A percentile compares a stretch with the other conserved stretches of the same genome.
phyloP scores from a whole-genome alignment of 352 stramenopile genomes.

The Pythium angustatum region DNA sequence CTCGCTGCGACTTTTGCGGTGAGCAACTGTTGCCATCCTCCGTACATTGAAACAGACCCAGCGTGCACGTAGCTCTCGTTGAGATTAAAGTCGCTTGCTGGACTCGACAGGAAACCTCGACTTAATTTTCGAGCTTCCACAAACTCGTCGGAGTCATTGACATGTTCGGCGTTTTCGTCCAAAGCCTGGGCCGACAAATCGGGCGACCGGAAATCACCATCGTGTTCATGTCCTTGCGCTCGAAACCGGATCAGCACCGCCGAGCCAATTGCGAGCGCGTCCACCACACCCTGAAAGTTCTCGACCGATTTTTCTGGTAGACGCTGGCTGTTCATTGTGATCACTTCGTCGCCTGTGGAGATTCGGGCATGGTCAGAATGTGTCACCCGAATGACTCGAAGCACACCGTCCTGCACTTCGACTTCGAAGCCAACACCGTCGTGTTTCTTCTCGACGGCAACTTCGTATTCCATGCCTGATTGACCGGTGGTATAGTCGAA shows the following conservation, averaged over 20 bases:
- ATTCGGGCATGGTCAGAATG: constrained; percentile 24
- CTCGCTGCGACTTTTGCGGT: constrained; percentile 34
- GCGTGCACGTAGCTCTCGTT: constrained; percentile 52
- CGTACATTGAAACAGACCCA: constrained; percentile 73
- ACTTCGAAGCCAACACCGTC: constrained; percentile 49
- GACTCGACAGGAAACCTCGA: constrained; percentile 37
- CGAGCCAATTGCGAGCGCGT: constrained; percentile 33
- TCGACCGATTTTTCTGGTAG: constrained; percentile 41
- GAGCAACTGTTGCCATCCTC: constrained; percentile 60
- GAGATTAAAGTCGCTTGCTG: constrained; percentile 36
- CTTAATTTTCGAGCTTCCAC: constrained; percentile 35
- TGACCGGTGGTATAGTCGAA: constrained; percentile 70
- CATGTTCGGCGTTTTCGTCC: background rate
- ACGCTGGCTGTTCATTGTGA: constrained; percentile 59
- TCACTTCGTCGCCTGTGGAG: constrained; percentile 55
- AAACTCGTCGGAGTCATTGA: background rate
- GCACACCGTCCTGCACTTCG: constrained; percentile 29
- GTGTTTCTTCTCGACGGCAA: constrained; percentile 45
- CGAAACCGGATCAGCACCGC: constrained; percentile 52
- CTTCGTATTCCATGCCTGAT: constrained; percentile 70
- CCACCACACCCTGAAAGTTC: constrained; percentile 39
- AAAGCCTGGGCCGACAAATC: background rate
- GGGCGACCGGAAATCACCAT: background rate
- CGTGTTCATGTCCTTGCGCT: constrained; percentile 31
- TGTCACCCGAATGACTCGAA: constrained; percentile 29